phyloP scores from a whole-genome alignment of 805 yeast species.

The Candida sithepensis region DNA sequence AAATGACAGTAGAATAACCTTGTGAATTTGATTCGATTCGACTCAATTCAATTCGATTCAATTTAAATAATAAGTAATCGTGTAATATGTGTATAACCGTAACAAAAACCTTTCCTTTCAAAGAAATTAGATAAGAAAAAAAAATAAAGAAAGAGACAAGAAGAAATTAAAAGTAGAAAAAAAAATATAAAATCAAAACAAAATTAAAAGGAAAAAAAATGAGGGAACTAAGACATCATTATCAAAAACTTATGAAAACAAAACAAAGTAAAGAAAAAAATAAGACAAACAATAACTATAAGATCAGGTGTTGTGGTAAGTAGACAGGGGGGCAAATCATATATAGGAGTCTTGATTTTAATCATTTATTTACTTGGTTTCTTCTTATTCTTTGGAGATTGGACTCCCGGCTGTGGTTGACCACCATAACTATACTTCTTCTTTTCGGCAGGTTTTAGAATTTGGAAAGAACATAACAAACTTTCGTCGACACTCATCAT shows the following conservation, averaged over 20 bases:
- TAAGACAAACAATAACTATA: too few relatives aligned
- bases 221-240: too few relatives aligned
- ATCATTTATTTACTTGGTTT: conserved; percentile 23
- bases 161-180: background rate
- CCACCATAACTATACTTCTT: conserved; percentile 51
- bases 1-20: background rate
- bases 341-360: too few relatives aligned
- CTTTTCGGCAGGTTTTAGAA: conserved; percentile 97
- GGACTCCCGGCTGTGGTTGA: conserved; percentile 20
- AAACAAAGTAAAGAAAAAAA: too few relatives aligned
- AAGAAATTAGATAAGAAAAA: background rate
- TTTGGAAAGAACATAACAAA: conserved; percentile 92
- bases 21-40: background rate
- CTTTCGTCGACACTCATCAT: conserved; percentile 99
- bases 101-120: background rate
- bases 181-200: background rate
- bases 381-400: conserved; percentile 28
- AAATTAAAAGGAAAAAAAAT: background rate
- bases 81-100: background rate
- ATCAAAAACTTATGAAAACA: too few relatives aligned
- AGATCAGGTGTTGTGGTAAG: too few relatives aligned
- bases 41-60: background rate
- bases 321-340: too few relatives aligned
- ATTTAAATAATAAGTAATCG: background rate
- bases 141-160: background rate